These are phyloP conservation scores for Fomitiporia mediterranea DNA, from an alignment of 1,284 basidiomycete genomes.

Conservation along the genomic window DNA sequence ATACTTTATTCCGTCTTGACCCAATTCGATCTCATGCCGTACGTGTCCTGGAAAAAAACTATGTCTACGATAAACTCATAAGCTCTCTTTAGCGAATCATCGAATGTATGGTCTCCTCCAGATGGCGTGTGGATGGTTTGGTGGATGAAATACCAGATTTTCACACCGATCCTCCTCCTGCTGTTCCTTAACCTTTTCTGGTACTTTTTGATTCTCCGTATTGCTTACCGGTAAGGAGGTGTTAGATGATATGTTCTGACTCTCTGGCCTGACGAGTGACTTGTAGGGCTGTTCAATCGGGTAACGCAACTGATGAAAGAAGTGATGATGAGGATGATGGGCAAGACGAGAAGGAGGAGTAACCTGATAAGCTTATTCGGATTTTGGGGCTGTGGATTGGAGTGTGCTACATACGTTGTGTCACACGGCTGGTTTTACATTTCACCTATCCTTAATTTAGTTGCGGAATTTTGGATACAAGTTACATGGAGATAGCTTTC, in stretches of 20 bases:
- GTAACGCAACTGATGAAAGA: conserved; percentile 41
- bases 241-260: not conserved
- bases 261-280: not conserved
- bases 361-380: not conserved
- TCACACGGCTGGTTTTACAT: too few relatives aligned
- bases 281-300: conserved; percentile 36
- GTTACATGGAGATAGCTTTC: too few relatives aligned
- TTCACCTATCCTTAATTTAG: too few relatives aligned
- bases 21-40: conserved; percentile 81
- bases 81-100: conserved; percentile 42
- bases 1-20: conserved; percentile 88
- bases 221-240: conserved; percentile 46
- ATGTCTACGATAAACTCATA: not conserved
- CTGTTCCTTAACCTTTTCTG: conserved; percentile 88
- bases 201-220: conserved; percentile 79
- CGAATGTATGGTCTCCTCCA: conserved; percentile 56
- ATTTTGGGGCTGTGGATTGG: not conserved
- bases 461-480: too few relatives aligned
- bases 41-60: conserved; percentile 30
- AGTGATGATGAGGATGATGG: conserved; percentile 69
- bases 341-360: conserved; percentile 31
- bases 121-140: conserved; percentile 67
- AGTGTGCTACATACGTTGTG: too few relatives aligned
- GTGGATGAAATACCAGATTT: conserved; percentile 86
- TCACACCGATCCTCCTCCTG: conserved; percentile 67